Evolutionary conservation across 306 rosid genomes (phyloP).

Genomic region (Coriaria nepalensis): DNA sequence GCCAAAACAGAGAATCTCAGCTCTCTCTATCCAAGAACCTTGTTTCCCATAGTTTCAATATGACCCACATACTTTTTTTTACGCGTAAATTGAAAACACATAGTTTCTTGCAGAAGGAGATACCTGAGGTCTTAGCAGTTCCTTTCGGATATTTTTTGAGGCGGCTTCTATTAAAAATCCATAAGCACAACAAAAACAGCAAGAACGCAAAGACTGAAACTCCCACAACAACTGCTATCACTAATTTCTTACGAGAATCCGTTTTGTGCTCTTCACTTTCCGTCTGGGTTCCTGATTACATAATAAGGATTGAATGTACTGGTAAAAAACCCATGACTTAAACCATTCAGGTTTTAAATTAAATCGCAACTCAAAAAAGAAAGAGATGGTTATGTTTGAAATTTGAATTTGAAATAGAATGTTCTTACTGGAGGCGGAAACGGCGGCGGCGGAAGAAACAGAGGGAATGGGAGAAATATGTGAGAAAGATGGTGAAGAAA

Average conservation of each 20-base stretch:
- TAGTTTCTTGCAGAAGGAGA: not conserved
- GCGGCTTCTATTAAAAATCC: constrained; percentile 39
- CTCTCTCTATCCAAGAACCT: too few species aligned
- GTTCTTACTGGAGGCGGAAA: constrained; percentile 50
- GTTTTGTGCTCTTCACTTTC: constrained; percentile 23
- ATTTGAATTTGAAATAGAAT: constrained; percentile 12
- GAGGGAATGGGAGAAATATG: constrained; percentile 30
- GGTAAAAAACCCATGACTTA: not conserved
- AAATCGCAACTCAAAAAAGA: not conserved
- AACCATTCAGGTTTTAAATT: too few species aligned
- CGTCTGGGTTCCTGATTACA: constrained; percentile 31
- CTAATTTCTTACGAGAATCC: constrained; percentile 46
- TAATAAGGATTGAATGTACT: not conserved
- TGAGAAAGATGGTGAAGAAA: constrained; percentile 27
- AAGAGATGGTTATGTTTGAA: not conserved
- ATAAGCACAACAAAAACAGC: constrained; percentile 28
- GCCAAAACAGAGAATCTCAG: too few species aligned
- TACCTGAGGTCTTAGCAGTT: constrained; percentile 35
- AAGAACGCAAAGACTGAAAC: constrained; percentile 31
- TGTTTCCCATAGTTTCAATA: too few species aligned
- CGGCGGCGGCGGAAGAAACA: constrained; percentile 38
- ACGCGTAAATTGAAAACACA: too few species aligned
- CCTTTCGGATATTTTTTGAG: constrained; percentile 27
- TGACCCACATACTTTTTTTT: too few species aligned
- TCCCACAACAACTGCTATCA: constrained; percentile 33